Conservation (phyloP, 805 yeast genomes). For the Metschnikowia bowlesiae region DNA sequence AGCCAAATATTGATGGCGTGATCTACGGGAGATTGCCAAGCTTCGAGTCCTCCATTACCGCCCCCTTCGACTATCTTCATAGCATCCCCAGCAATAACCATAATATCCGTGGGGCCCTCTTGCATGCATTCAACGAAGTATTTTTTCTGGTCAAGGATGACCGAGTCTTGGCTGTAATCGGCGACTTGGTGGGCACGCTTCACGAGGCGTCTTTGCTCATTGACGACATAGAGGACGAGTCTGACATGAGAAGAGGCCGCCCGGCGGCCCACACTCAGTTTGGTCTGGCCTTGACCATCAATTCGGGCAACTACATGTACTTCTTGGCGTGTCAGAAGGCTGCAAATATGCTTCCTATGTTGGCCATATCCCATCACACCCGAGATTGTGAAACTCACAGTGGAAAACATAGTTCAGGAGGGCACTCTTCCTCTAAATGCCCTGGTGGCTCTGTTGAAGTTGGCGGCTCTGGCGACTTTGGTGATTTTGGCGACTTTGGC, state of each 20-base stretch:
- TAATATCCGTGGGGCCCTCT: slow-evolving; percentile 26
- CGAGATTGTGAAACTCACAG: too few species aligned
- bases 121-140: slow-evolving; percentile 31
- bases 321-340: slow-evolving; percentile 62
- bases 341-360: neutral
- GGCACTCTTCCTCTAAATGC: too few species aligned
- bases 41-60: slow-evolving; percentile 12
- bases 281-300: slow-evolving; percentile 78
- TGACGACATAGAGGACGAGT: slow-evolving; percentile 86
- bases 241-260: slow-evolving; percentile 66
- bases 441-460: too few species aligned
- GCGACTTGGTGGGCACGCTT: slow-evolving; percentile 28
- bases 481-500: too few species aligned
- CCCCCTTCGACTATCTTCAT: slow-evolving; percentile 30
- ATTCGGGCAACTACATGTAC: slow-evolving; percentile 79
- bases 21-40: neutral
- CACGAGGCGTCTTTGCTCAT: slow-evolving; percentile 42
- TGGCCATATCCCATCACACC: neutral
- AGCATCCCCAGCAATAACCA: slow-evolving; percentile 32
- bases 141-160: slow-evolving; percentile 27
- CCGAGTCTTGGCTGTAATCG: slow-evolving; percentile 22
- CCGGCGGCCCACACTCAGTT: slow-evolving; percentile 75
- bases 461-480: too few species aligned
- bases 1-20: slow-evolving; percentile 5
- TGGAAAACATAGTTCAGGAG: too few species aligned